phyloP scores from a whole-genome alignment of 352 stramenopile genomes.

The Globisporangium mamillatum region DNA sequence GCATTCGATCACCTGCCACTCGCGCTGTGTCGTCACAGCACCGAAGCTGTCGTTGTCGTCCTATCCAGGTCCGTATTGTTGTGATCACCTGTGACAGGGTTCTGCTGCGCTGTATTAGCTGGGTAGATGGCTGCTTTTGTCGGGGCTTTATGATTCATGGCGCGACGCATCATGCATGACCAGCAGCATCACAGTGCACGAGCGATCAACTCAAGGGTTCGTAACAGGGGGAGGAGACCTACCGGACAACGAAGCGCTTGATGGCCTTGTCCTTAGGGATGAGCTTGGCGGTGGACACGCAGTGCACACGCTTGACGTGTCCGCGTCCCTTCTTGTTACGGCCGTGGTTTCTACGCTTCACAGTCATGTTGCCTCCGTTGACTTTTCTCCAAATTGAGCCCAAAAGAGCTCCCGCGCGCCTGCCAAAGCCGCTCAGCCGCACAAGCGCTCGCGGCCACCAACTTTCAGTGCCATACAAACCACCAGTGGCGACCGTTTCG shows the following conservation, averaged over 20 bases:
- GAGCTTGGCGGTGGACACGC: constrained; percentile 97
- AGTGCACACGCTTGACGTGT: constrained; percentile 98
- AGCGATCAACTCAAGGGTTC: not conserved
- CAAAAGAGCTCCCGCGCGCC: constrained; percentile 3
- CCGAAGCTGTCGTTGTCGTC: not conserved
- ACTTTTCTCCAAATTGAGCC: constrained; percentile 86
- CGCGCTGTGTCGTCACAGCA: not conserved
- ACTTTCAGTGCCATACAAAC: constrained; percentile 39
- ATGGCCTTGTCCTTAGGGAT: constrained; percentile 97
- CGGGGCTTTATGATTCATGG: constrained; percentile 1
- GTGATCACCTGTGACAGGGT: not conserved
- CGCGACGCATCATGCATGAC: not conserved
- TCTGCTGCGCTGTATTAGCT: not conserved
- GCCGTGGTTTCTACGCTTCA: constrained; percentile 98
- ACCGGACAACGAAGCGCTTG: constrained; percentile 91
- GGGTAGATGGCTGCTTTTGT: not conserved
- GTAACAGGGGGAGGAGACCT: constrained; percentile 25
- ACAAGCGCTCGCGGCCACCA: constrained; percentile 50
- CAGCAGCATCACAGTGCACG: too few relatives aligned
- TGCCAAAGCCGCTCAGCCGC: constrained; percentile 11
- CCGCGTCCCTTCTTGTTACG: constrained; percentile 99
- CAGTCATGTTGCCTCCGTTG: constrained; percentile 94
- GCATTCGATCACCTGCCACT: not conserved
- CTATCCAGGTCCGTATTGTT: not conserved
- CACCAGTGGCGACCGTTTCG: constrained; percentile 19